phyloP scores from a whole-genome alignment of 1,284 basidiomycete species.

The Cutaneotrichosporon cavernicola region DNA sequence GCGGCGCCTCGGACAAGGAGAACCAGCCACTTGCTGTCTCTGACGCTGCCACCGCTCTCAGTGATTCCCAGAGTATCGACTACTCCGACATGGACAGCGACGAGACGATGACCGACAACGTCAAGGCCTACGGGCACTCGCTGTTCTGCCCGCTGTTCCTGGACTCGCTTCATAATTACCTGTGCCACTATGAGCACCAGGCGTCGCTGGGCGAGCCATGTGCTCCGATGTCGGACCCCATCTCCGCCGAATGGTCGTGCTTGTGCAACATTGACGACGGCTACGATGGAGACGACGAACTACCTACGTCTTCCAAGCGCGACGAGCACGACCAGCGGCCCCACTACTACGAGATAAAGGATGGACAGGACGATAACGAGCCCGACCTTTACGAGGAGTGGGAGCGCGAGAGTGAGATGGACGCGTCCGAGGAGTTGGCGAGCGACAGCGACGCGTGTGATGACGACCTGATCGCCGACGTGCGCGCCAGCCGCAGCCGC shows the following conservation, averaged over 20 bases:
- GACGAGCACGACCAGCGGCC: no score
- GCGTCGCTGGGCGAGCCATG: not conserved
- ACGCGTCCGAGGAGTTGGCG: no score
- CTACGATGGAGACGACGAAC: not conserved
- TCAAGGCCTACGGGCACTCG: not conserved
- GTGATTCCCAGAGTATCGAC: not conserved
- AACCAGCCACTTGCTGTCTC: not conserved
- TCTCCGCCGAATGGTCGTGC: not conserved
- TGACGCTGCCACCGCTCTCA: no score
- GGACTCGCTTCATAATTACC: not conserved
- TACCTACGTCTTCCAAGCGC: no score
- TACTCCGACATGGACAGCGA: not conserved
- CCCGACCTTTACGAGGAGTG: no score
- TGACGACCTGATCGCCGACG: not conserved
- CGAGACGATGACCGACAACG: not conserved
- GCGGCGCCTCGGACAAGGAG: not conserved
- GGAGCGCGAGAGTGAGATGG: no score
- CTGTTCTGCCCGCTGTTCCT: not conserved
- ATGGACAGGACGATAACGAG: no score
- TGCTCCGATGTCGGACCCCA: not conserved
- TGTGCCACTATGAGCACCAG: not conserved
- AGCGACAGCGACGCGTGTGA: not conserved
- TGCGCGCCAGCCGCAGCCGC: not conserved
- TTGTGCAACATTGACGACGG: not conserved
- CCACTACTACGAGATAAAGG: no score